A percentile compares a stretch with the other conserved stretches of the same genome.
These are phyloP conservation scores for Colletotrichum viniferum DNA, from an alignment of 2,329 filamentous ascomycete species.

Conservation along the genomic window DNA sequence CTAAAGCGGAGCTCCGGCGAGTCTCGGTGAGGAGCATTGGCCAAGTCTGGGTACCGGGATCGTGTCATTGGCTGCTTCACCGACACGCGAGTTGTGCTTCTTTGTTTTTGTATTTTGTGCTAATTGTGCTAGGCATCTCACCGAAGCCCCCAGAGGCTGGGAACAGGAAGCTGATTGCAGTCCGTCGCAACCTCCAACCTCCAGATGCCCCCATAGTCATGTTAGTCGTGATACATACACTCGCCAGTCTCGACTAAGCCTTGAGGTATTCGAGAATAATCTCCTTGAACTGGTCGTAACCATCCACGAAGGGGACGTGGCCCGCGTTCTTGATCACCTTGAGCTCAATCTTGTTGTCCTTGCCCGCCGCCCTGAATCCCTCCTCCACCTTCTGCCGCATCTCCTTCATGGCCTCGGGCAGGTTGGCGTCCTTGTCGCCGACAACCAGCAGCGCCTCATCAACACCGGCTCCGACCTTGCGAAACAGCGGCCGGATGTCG, in stretches of 20 bases:
- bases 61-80: background rate
- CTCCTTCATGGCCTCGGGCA: slow-evolving; percentile 41
- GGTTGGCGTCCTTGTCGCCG: slow-evolving; percentile 45
- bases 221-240: background rate
- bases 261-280: slow-evolving; percentile 29
- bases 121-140: background rate
- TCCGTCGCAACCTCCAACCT: background rate
- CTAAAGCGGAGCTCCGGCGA: background rate
- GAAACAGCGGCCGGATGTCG: slow-evolving; percentile 40
- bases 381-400: slow-evolving; percentile 39
- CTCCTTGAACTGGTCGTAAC: slow-evolving; percentile 33
- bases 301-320: slow-evolving; percentile 43
- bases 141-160: background rate
- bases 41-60: background rate
- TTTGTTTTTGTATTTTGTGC: background rate
- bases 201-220: background rate
- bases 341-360: slow-evolving; percentile 31
- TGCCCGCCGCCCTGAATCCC: slow-evolving; percentile 31
- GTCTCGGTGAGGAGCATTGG: background rate
- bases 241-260: background rate
- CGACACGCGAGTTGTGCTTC: background rate
- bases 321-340: slow-evolving; percentile 40
- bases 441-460: slow-evolving; percentile 41
- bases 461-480: slow-evolving; percentile 35
- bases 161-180: background rate